Percentiles rank a stretch among this genome's conserved stretches.
These are phyloP conservation scores for Oryza glumipatula DNA, from an alignment of 176 grass and related monocot species.

Conservation along the genomic window DNA sequence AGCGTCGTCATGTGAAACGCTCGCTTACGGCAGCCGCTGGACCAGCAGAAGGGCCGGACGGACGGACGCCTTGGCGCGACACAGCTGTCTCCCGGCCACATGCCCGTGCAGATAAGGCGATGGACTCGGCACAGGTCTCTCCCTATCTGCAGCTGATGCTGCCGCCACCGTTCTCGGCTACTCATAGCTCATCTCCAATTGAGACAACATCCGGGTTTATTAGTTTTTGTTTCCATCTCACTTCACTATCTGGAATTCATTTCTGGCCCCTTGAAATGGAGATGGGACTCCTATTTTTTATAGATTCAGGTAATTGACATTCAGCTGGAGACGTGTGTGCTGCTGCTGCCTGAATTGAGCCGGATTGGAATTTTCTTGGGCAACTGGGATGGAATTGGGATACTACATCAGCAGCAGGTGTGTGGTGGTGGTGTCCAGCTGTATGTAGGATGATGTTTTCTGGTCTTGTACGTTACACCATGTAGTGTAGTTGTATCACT, in stretches of 20 bases:
- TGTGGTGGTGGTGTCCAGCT: conserved; percentile 21
- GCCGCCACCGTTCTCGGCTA: not conserved
- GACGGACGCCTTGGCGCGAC: not conserved
- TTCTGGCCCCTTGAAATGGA: not conserved
- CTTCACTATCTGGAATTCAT: not conserved
- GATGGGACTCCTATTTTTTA: not conserved
- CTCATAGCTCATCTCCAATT: conserved; percentile 47
- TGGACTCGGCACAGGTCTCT: conserved; percentile 10
- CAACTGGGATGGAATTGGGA: not conserved
- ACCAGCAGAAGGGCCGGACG: not conserved
- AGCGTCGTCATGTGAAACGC: conserved; percentile 5
- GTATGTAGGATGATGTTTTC: conserved; percentile 1
- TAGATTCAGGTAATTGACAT: not conserved
- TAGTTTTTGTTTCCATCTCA: not conserved
- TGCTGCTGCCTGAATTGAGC: not conserved
- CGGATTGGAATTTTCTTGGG: not conserved
- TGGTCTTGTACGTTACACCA: not conserved
- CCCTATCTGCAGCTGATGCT: not conserved
- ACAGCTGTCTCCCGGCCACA: conserved; percentile 46
- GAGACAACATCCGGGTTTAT: not conserved
- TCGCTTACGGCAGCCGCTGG: conserved; percentile 18
- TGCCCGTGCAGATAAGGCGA: conserved; percentile 26
- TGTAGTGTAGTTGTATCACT: not conserved
- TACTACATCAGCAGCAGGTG: not conserved
- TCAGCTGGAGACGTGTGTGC: not conserved